Base-by-base conservation (phyloP, 805 yeast genomes). In the Maudiozyma serrabonitensis region DNA sequence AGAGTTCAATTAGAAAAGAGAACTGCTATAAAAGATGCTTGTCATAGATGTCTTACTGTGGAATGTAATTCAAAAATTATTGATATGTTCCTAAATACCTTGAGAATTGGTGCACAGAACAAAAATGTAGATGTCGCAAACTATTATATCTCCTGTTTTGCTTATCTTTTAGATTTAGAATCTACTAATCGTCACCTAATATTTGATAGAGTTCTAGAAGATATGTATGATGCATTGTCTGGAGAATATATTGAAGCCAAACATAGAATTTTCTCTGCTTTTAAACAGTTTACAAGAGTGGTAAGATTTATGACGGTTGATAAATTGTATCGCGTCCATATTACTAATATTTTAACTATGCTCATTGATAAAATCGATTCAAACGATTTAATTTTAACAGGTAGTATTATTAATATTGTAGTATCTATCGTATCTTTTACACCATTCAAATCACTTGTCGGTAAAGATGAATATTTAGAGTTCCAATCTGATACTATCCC, bases 291-390 rank as follows among this genome's bases (percentile, higher is more conserved):
- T 44, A 78, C 82, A 2, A 80, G 78, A 23, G 65, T 87, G 21
- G 75, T 84, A 1, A 74, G 95, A 48, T 81, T 76, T 52, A 78
- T 93, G 73, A 81, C 84, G 0, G 61, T 69, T 6, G 72, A 78
- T 2, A 83, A 83, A 1, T 65, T 80, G 1, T 87, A 76, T 60
- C 71, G 96, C 42, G 80, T 87, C 12, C 99, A 93, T 59, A 69
- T 88, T 12, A 79, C 95, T 0, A 78, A 95, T 48, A 70, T 93
- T 15, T 62, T 90, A 39, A 77, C 81, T 26, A 73, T 87, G 64
- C 69, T 82, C 2, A 63, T 89, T 7, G 86, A 89, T 0, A 96
- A 93, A 31, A 80, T 93, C 28, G 98, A 93, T 62, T 78, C 90
- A 0, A 93, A 90, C 62, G 99, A 93, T 64, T 73, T 88, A 45